These are phyloP conservation scores for Smallanthus sonchifolius DNA, from an alignment of 129 eudicot genomes.

Conservation along the genomic window DNA sequence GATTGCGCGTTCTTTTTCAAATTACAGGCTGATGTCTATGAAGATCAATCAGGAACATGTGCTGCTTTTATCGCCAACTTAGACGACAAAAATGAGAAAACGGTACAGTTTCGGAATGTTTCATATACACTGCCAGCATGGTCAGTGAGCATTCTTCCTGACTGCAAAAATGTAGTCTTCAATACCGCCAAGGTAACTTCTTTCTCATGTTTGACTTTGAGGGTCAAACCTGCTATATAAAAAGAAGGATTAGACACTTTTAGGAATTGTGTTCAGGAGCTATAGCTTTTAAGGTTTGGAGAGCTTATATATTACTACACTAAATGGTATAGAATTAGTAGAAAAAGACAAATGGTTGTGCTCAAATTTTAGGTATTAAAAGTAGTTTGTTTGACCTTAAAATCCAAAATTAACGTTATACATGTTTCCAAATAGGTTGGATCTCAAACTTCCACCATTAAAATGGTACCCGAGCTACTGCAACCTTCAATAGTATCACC, in stretches of 20 bases:
- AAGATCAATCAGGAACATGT: conserved; percentile 63
- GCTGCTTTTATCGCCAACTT: conserved; percentile 84
- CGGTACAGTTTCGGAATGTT: conserved; percentile 57
- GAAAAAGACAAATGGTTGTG: neutral
- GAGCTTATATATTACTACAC: neutral
- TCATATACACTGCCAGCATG: conserved; percentile 86
- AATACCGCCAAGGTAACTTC: conserved; percentile 86
- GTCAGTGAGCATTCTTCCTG: conserved; percentile 99
- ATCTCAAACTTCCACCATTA: conserved; percentile 60
- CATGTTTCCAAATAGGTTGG: conserved; percentile 48
- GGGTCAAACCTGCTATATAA: conserved; percentile 6
- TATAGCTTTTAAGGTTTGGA: neutral
- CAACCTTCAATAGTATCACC: conserved; percentile 48
- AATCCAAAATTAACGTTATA: neutral
- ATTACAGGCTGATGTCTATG: conserved; percentile 73
- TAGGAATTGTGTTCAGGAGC: neutral
- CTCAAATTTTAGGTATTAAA: neutral
- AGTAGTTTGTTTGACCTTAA: conserved; percentile 17
- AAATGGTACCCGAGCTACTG: conserved; percentile 70
- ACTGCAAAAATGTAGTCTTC: conserved; percentile 88
- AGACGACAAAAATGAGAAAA: conserved; percentile 71
- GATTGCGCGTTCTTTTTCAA: neutral
- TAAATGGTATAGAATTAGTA: neutral
- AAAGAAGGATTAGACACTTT: neutral
- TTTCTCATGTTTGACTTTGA: conserved; percentile 12